A percentile compares a stretch with the other conserved stretches of the same genome.
Conservation (phyloP, 2,329 filamentous ascomycete species). For the Chaetothyriales sp. region DNA sequence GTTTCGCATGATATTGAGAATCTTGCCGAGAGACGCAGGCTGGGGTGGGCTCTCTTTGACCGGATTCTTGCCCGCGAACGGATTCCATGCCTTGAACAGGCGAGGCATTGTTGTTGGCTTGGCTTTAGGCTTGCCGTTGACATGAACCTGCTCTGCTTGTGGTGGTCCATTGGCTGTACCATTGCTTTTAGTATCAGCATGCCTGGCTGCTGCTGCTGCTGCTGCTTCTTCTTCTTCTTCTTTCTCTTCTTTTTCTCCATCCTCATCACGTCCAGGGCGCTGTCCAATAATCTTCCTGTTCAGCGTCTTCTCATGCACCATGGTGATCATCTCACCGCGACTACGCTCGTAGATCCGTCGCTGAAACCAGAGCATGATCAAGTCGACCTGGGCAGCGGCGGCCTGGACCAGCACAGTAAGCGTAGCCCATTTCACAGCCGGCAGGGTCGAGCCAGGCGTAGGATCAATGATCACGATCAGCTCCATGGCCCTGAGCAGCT, state of each 20-base stretch:
- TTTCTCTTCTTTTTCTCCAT: slow-evolving; percentile 21
- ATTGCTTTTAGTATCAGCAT: slow-evolving; percentile 3
- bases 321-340: slow-evolving; percentile 71
- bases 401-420: slow-evolving; percentile 47
- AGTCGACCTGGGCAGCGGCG: slow-evolving; percentile 46
- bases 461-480: too few relatives aligned
- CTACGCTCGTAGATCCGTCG: slow-evolving; percentile 71
- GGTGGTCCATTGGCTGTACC: background rate
- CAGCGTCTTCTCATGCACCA: slow-evolving; percentile 65
- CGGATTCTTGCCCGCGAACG: background rate
- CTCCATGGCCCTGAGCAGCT: slow-evolving; percentile 53
- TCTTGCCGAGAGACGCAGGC: slow-evolving; percentile 74
- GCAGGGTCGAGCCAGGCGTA: slow-evolving; percentile 31
- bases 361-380: slow-evolving; percentile 67
- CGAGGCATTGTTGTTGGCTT: too few relatives aligned
- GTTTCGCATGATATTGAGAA: slow-evolving; percentile 68
- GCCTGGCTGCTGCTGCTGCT: too few relatives aligned
- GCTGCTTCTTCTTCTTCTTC: too few relatives aligned
- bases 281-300: slow-evolving; percentile 44
- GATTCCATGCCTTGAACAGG: background rate
- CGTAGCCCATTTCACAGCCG: slow-evolving; percentile 50
- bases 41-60: slow-evolving; percentile 26
- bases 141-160: background rate
- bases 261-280: slow-evolving; percentile 14
- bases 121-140: background rate